phyloP scores from a whole-genome alignment of 768 basidiomycete genomes.

The Lepiota brunneoincarnata region DNA sequence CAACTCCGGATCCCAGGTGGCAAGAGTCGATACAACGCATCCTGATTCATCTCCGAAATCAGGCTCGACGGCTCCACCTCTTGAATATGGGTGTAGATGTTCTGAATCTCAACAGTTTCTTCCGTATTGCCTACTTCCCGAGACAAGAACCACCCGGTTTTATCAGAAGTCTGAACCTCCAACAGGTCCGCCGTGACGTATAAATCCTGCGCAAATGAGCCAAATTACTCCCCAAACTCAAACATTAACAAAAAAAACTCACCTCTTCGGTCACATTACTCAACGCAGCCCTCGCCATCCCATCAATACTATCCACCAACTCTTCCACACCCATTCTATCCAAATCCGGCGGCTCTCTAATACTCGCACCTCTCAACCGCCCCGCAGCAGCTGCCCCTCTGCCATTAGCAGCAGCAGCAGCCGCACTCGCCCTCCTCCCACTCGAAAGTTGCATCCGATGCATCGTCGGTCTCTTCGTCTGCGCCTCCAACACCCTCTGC shows the following conservation, averaged over 20 bases:
- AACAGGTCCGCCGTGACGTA: slow-evolving; percentile 75
- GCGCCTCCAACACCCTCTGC: slow-evolving; percentile 43
- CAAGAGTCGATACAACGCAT: slow-evolving; percentile 68
- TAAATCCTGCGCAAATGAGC: slow-evolving; percentile 52
- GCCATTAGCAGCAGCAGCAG: slow-evolving; percentile 13
- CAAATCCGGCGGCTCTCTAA: slow-evolving; percentile 55
- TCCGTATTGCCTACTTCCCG: slow-evolving; percentile 52
- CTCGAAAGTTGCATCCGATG: neutral
- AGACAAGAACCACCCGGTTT: slow-evolving; percentile 72
- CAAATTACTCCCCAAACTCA: slow-evolving; percentile 4
- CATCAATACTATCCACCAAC: slow-evolving; percentile 75
- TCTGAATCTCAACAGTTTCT: slow-evolving; percentile 77
- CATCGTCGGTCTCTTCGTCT: slow-evolving; percentile 60
- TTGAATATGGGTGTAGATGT: slow-evolving; percentile 69
- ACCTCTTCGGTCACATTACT: slow-evolving; percentile 80
- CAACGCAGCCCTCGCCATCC: slow-evolving; percentile 73
- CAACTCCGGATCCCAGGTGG: slow-evolving; percentile 77
- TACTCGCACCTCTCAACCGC: slow-evolving; percentile 33
- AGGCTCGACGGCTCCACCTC: slow-evolving; percentile 72
- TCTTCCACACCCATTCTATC: slow-evolving; percentile 64
- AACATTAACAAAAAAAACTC: slow-evolving; percentile 13
- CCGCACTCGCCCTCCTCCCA: slow-evolving; percentile 5
- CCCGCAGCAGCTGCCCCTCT: slow-evolving; percentile 21
- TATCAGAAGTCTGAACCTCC: slow-evolving; percentile 78
- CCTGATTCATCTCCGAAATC: slow-evolving; percentile 69